phyloP scores from a whole-genome alignment of 495 filamentous ascomycete genomes.

The Trichocladium antarcticum region DNA sequence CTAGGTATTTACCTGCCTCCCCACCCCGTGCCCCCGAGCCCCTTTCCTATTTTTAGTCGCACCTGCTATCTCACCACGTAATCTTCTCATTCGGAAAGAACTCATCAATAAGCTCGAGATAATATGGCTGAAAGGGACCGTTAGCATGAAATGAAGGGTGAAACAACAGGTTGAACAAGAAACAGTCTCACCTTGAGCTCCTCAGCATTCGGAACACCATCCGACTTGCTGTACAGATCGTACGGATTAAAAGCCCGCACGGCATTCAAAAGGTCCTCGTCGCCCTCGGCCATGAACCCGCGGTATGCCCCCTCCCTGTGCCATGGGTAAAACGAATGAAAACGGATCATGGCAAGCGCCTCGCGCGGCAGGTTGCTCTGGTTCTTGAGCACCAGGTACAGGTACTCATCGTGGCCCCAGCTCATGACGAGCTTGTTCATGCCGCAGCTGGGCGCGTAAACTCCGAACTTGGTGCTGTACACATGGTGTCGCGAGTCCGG shows the following conservation, averaged over 20 bases:
- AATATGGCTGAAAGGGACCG: constrained; percentile 53
- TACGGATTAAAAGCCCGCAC: constrained; percentile 85
- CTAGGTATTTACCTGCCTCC: no score
- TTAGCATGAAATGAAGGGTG: no score
- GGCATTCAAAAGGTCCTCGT: constrained; percentile 64
- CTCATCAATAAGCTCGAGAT: constrained; percentile 73
- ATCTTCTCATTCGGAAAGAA: constrained; percentile 69
- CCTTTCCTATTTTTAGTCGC: neutral
- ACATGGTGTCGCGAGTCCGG: constrained; percentile 54
- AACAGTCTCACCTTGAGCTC: constrained; percentile 55
- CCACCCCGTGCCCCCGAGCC: no score
- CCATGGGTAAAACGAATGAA: constrained; percentile 88
- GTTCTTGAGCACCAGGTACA: constrained; percentile 72
- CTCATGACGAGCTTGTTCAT: constrained; percentile 77
- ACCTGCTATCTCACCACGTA: constrained; percentile 48
- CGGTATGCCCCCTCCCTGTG: constrained; percentile 66
- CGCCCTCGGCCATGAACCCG: constrained; percentile 71
- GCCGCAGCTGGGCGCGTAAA: constrained; percentile 66
- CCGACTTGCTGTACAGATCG: constrained; percentile 86
- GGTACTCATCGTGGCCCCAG: constrained; percentile 88
- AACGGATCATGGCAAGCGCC: constrained; percentile 81
- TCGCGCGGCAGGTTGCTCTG: constrained; percentile 66
- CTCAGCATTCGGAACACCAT: constrained; percentile 61
- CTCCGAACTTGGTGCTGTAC: constrained; percentile 62
- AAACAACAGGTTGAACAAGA: no score